Percentiles rank a stretch among this genome's conserved stretches.
phyloP scores from a whole-genome alignment of 2,329 filamentous ascomycete species.

The Aspergillus udagawae region DNA sequence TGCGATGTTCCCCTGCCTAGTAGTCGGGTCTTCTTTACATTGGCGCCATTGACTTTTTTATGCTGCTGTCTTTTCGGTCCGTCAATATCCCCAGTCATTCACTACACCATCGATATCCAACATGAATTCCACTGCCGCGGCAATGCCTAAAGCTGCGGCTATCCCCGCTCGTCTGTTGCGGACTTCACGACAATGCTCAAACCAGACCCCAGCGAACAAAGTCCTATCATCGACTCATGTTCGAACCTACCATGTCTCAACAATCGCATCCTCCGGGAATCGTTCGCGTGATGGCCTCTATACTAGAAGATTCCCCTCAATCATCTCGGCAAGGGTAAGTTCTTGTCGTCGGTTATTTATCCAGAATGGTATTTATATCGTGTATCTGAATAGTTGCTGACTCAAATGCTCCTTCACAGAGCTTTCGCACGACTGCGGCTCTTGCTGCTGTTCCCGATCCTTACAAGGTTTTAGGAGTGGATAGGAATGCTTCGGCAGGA shows the following conservation, averaged over 20 bases:
- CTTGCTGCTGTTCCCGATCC: slow-evolving; percentile 77
- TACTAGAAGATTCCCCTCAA: slow-evolving; percentile 21
- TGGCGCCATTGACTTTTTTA: not conserved
- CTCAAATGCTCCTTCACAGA: slow-evolving; percentile 20
- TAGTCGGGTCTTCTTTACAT: slow-evolving; percentile 7
- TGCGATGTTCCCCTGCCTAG: slow-evolving; percentile 2
- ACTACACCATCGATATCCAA: slow-evolving; percentile 17
- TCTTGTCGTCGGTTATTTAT: slow-evolving; percentile 2
- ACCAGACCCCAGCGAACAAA: slow-evolving; percentile 25
- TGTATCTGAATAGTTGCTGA: not conserved
- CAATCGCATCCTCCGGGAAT: slow-evolving; percentile 20
- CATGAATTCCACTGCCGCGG: slow-evolving; percentile 39
- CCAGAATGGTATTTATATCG: not conserved
- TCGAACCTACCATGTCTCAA: slow-evolving; percentile 33
- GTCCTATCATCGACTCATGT: slow-evolving; percentile 32
- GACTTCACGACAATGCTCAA: slow-evolving; percentile 38
- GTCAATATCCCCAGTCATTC: slow-evolving; percentile 2
- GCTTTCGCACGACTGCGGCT: slow-evolving; percentile 43
- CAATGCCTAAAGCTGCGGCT: slow-evolving; percentile 41
- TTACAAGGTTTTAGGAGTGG: slow-evolving; percentile 80
- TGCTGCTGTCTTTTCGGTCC: not conserved
- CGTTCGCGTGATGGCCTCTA: slow-evolving; percentile 23
- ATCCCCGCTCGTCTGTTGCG: slow-evolving; percentile 41
- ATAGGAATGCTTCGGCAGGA: slow-evolving; percentile 70
- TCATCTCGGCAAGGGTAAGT: slow-evolving; percentile 31